Base-by-base conservation (phyloP, 1,284 basidiomycete genomes). In the Ganoderma sinense region DNA sequence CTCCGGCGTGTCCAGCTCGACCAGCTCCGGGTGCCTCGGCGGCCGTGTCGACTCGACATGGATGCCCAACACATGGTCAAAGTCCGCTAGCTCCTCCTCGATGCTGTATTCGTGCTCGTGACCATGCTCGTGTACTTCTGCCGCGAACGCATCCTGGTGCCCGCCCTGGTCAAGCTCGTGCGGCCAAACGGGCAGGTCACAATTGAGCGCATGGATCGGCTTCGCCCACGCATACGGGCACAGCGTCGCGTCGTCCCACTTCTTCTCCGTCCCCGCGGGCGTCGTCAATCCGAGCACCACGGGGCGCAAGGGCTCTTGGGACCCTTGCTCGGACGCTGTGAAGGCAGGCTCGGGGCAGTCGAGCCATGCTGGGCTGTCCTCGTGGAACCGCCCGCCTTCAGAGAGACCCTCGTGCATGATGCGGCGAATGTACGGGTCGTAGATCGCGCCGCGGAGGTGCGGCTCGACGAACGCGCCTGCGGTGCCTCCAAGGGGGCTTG, bases 401-500 rank as follows among this genome's bases (percentile, higher is more conserved):
- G 86, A 87, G 48, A 96, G 81, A 40, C 96, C 96, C 77, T 98
- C 95, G 85, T 88, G 90, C 77, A 97, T 88, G 73, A 97, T 89
- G 72, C 91, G 94, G 36, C 96, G 91, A 67, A 97, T 86, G 80
- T 94, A 97, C 0, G 95, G 88, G 81, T 97, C 96, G 79, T 97
- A 97, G 76, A 94, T 94, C 5, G 93, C 88, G 18, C 91, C 94
- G 23, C 88, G 88, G 13, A 97, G 86, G n/a, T 90, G 83, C 43
- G 80, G 81, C 80, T 97, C 96, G 73, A 97, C 87, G 59, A 89
- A 84, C 2, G 82, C 80, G 31, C 84, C 82, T 8, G 73, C 76
- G 39, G 70, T 45, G 4, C 74, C 76, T 11, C 65, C 89, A 0
- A 97, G 84, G 1, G 91, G 93, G 0, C 76, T 80, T 2, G 91